Conservation (phyloP, 2,329 filamentous ascomycete genomes). For the Epichloe scottii region DNA sequence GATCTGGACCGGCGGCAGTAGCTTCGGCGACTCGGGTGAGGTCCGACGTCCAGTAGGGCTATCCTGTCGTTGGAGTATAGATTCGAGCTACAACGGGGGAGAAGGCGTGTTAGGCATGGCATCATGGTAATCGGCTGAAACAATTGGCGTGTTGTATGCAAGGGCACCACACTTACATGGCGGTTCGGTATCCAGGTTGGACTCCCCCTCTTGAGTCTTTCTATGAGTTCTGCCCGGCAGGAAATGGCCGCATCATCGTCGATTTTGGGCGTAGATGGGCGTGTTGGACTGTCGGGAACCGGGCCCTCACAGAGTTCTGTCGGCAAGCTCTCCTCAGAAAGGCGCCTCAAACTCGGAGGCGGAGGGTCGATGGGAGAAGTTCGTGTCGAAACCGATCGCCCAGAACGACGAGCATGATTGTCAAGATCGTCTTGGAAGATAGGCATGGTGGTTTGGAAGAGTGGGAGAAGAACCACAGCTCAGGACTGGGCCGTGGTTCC, state of each 20-base stretch:
- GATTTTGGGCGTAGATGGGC: slow-evolving; percentile 11
- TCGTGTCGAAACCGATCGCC: slow-evolving; percentile 13
- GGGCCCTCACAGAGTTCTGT: slow-evolving; percentile 50
- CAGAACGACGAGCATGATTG: slow-evolving; percentile 14
- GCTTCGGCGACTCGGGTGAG: slow-evolving; percentile 23
- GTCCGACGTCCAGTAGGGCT: slow-evolving; percentile 16
- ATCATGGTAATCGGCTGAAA: neutral
- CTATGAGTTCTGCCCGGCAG: slow-evolving; percentile 68
- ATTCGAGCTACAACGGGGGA: slow-evolving; percentile 22
- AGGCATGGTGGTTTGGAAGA: slow-evolving; percentile 32
- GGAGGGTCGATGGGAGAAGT: slow-evolving; percentile 9
- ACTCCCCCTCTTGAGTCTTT: slow-evolving; percentile 66
- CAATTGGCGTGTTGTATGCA: neutral
- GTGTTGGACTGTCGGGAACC: slow-evolving; percentile 29
- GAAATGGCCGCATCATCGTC: slow-evolving; percentile 25
- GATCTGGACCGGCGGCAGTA: slow-evolving; percentile 35
- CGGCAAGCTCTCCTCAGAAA: slow-evolving; percentile 48
- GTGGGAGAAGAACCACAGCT: slow-evolving; percentile 21
- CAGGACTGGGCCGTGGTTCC: slow-evolving; percentile 12
- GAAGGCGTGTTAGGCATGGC: neutral
- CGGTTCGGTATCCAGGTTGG: slow-evolving; percentile 60
- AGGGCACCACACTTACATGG: slow-evolving; percentile 32
- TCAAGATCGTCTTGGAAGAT: slow-evolving; percentile 43
- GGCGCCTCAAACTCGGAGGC: slow-evolving; percentile 15
- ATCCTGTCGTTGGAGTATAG: slow-evolving; percentile 17